Conservation (phyloP, 2,329 filamentous ascomycete species). For the Botrytis hyacinthi region DNA sequence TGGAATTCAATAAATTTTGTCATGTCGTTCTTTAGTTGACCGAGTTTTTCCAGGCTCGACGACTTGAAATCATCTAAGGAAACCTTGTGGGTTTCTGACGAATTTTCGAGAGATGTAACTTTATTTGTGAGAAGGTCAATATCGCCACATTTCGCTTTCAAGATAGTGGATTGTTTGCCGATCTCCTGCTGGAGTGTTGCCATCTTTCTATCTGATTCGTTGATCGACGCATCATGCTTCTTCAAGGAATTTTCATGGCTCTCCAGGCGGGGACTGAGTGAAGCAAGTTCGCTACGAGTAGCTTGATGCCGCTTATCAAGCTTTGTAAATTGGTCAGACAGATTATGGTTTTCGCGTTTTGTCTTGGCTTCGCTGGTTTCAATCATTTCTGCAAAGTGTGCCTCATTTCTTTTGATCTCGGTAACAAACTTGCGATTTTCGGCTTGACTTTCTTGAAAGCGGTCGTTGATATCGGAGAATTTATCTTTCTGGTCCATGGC, state of each 20-base stretch:
- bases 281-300: background rate
- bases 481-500: background rate
- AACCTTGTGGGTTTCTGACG: background rate
- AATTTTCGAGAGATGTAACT: background rate
- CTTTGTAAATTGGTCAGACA: background rate
- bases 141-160: background rate
- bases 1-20: background rate
- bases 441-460: background rate
- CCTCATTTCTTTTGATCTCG: background rate
- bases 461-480: background rate
- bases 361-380: background rate
- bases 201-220: background rate
- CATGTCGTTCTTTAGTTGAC: background rate
- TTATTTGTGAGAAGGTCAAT: background rate
- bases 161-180: background rate
- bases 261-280: background rate
- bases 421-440: background rate
- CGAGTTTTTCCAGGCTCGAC: background rate
- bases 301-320: constrained; percentile 1
- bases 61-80: background rate
- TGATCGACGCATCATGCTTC: background rate
- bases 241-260: background rate
- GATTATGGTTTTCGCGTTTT: background rate
- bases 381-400: background rate
- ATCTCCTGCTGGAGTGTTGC: background rate